Conservation (phyloP, 148 eudicot species). For the Pouteria glomerata region DNA sequence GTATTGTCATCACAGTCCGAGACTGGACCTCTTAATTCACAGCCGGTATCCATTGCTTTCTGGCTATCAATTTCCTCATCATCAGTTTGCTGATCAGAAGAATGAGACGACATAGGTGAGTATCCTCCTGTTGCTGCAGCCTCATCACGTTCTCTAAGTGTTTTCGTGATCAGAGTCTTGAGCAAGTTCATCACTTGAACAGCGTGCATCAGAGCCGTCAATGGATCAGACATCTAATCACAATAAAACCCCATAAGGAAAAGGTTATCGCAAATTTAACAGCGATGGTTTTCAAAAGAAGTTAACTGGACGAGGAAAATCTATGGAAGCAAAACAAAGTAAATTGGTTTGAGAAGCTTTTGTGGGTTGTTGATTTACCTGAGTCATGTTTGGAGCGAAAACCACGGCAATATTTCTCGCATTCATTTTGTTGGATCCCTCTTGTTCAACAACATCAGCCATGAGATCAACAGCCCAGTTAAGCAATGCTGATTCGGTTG, state of each 20-base stretch:
- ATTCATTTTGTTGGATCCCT: conserved; percentile 88
- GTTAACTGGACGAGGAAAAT: too few relatives aligned
- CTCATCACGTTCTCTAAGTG: conserved; percentile 73
- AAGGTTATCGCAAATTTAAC: not conserved
- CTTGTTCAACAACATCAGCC: conserved; percentile 97
- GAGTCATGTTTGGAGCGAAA: conserved; percentile 96
- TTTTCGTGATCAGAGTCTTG: conserved; percentile 70
- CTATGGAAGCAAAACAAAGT: too few relatives aligned
- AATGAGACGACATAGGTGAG: conserved; percentile 63
- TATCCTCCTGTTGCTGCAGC: conserved; percentile 34
- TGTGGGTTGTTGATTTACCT: conserved; percentile 33
- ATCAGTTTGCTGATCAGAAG: conserved; percentile 38
- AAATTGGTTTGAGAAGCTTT: too few relatives aligned
- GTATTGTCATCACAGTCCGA: conserved; percentile 49
- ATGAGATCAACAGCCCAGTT: conserved; percentile 93
- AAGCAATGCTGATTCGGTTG: conserved; percentile 73
- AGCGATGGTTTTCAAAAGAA: not conserved
- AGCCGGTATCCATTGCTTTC: conserved; percentile 60
- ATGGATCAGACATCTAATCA: conserved; percentile 90
- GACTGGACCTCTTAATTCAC: conserved; percentile 47
- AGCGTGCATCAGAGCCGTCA: conserved; percentile 90
- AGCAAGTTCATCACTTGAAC: conserved; percentile 97
- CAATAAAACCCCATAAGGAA: not conserved
- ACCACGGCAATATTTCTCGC: conserved; percentile 92
- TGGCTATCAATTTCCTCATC: conserved; percentile 61